Percentiles rank a stretch among this genome's conserved stretches.
Conservation (phyloP, 225 moss, liverwort and hornwort genomes). For the Pleurozium schreberi region DNA sequence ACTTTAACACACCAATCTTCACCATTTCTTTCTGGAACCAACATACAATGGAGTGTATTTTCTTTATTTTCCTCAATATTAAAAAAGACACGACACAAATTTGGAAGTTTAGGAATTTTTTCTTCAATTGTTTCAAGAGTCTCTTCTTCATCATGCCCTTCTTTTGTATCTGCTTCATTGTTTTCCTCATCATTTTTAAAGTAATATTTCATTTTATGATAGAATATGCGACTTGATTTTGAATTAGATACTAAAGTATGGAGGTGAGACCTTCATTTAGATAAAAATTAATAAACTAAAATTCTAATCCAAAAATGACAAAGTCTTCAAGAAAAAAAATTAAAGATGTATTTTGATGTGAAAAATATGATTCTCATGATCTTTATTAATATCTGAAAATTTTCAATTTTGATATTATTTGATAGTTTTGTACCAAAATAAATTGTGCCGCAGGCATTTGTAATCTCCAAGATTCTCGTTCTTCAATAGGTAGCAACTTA, state of each 20-base stretch:
- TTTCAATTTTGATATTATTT: background rate
- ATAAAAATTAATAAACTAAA: background rate
- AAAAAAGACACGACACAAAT: conserved; percentile 18
- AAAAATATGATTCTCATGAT: background rate
- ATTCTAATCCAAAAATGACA: background rate
- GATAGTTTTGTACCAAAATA: background rate
- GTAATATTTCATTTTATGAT: no score
- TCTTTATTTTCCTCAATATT: conserved; percentile 34
- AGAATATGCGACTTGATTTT: background rate
- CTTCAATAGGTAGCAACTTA: background rate
- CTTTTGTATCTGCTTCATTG: background rate
- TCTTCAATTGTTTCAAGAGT: background rate
- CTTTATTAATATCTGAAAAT: no score
- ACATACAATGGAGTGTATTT: conserved; percentile 10
- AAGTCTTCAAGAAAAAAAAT: background rate
- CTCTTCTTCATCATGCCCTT: background rate
- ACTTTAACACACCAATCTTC: conserved; percentile 21
- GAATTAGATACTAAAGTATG: background rate
- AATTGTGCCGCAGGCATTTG: conserved; percentile 21
- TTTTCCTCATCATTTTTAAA: background rate
- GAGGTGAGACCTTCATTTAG: background rate
- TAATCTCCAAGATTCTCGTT: conserved; percentile 16
- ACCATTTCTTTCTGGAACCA: conserved; percentile 6
- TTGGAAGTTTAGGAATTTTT: background rate
- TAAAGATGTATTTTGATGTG: background rate